phyloP scores from a whole-genome alignment of 192 early-diverging fungal species.

The Phycomyces nitens region DNA sequence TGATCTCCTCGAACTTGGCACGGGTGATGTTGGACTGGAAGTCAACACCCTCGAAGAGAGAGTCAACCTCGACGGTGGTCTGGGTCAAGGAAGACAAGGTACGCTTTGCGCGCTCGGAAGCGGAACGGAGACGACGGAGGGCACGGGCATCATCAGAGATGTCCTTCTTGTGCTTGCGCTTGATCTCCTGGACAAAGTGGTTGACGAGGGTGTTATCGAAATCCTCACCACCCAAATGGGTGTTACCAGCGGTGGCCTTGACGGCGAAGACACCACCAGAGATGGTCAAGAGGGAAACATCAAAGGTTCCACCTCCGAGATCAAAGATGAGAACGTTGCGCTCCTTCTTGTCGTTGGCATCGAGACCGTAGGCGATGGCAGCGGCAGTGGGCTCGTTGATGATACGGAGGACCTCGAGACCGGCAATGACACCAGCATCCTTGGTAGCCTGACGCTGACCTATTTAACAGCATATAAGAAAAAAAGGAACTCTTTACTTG shows the following conservation, averaged over 20 bases:
- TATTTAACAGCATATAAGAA: too few relatives aligned
- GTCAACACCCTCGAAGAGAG: conserved; percentile 72
- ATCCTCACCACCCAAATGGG: conserved; percentile 97
- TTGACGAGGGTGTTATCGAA: conserved; percentile 95
- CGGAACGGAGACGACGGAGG: conserved; percentile 71
- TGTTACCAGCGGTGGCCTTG: conserved; percentile 93
- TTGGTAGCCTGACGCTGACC: conserved; percentile 85
- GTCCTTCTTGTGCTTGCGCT: conserved; percentile 73
- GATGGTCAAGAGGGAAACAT: conserved; percentile 95
- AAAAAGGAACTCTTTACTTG: too few relatives aligned
- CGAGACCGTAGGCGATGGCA: conserved; percentile 92
- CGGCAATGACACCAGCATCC: conserved; percentile 86
- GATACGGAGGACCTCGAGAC: conserved; percentile 83
- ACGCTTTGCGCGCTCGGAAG: conserved; percentile 74
- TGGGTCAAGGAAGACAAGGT: conserved; percentile 70
- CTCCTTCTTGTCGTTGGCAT: conserved; percentile 83
- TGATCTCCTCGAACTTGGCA: conserved; percentile 79
- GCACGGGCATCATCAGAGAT: conserved; percentile 69
- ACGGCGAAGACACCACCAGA: conserved; percentile 97
- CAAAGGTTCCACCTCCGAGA: conserved; percentile 97
- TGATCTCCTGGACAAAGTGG: conserved; percentile 83
- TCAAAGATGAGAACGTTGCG: conserved; percentile 94
- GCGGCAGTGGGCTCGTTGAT: conserved; percentile 92
- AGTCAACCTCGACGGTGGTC: conserved; percentile 71
- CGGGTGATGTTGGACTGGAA: conserved; percentile 73